These are phyloP conservation scores for Trypanosoma rangeli DNA, from an alignment of 208 protist genomes.

Conservation along the genomic window DNA sequence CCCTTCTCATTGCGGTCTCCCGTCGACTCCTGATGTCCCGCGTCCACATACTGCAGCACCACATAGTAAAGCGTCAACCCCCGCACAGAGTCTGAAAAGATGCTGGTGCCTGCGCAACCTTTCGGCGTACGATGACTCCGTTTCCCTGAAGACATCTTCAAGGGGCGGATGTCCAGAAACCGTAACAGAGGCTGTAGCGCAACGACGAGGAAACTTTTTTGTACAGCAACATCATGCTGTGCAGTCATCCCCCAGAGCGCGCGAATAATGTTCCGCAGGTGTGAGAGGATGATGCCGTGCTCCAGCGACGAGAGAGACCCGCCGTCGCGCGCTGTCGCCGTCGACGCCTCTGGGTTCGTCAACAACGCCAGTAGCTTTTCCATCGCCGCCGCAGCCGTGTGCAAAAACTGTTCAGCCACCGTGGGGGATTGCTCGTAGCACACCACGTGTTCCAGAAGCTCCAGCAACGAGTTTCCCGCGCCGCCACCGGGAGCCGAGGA, in stretches of 20 bases:
- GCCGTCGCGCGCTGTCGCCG: neutral
- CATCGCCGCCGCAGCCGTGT: slow-evolving; percentile 14
- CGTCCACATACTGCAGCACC: slow-evolving; percentile 20
- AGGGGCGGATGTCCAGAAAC: slow-evolving; percentile 3
- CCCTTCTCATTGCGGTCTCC: neutral
- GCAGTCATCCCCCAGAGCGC: slow-evolving; percentile 33
- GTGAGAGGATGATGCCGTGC: slow-evolving; percentile 5
- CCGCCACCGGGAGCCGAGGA: slow-evolving; percentile 10
- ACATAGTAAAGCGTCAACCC: slow-evolving; percentile 16
- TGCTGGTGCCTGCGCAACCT: neutral
- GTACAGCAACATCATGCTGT: slow-evolving; percentile 10
- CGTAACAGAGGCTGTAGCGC: slow-evolving; percentile 28
- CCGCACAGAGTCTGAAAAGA: neutral
- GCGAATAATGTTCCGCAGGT: slow-evolving; percentile 28
- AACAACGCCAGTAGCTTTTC: slow-evolving; percentile 17
- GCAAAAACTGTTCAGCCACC: slow-evolving; percentile 27
- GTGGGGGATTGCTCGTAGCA: slow-evolving; percentile 31
- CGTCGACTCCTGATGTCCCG: neutral
- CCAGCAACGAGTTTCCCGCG: slow-evolving; percentile 42
- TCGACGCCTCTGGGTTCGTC: neutral
- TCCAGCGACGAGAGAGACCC: neutral
- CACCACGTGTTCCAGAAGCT: slow-evolving; percentile 48
- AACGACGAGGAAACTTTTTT: slow-evolving; percentile 21
- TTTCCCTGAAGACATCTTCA: neutral
- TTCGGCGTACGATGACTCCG: neutral